Percentiles rank a stretch among this genome's conserved stretches.
These are phyloP conservation scores for Sarocladium strictum DNA, from an alignment of 2,329 filamentous ascomycete genomes.

Conservation along the genomic window DNA sequence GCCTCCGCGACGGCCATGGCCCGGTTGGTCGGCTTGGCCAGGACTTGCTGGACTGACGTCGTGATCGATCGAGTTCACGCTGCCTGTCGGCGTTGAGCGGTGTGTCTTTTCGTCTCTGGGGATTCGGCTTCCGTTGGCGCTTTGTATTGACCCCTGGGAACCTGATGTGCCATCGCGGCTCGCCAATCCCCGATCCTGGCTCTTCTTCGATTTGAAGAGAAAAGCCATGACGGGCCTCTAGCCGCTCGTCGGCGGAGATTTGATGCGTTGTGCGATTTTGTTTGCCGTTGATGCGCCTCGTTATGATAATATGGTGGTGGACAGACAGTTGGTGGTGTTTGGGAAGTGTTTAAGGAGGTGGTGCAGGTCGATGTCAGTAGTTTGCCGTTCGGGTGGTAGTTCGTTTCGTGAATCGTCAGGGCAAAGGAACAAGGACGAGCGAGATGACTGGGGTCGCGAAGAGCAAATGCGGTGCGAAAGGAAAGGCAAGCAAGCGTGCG, in stretches of 20 bases:
- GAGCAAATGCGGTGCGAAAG: slow-evolving; percentile 3
- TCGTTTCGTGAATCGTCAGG: slow-evolving; percentile 4
- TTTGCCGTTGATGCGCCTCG: slow-evolving; percentile 16
- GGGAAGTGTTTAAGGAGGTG: slow-evolving; percentile 14
- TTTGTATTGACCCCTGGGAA: slow-evolving; percentile 44
- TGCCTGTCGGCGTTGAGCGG: slow-evolving; percentile 70
- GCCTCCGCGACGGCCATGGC: slow-evolving; percentile 48
- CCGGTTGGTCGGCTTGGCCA: slow-evolving; percentile 15
- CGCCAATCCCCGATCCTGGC: slow-evolving; percentile 55
- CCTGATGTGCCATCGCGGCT: slow-evolving; percentile 47
- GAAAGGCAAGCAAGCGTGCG: not conserved
- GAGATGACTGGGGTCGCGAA: slow-evolving; percentile 10
- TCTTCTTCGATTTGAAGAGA: slow-evolving; percentile 74
- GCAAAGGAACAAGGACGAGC: not conserved
- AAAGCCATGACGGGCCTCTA: slow-evolving; percentile 61
- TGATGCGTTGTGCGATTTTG: not conserved
- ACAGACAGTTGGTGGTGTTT: not conserved
- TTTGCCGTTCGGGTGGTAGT: not conserved
- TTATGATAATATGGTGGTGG: slow-evolving; percentile 1
- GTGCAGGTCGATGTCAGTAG: slow-evolving; percentile 4
- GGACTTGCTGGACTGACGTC: slow-evolving; percentile 59
- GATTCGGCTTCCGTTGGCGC: slow-evolving; percentile 36
- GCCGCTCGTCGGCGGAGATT: slow-evolving; percentile 29
- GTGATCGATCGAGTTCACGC: slow-evolving; percentile 65
- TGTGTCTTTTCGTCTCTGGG: slow-evolving; percentile 51